phyloP scores from a whole-genome alignment of 2,329 filamentous ascomycete genomes.

The Pseudocercospora fuligena region DNA sequence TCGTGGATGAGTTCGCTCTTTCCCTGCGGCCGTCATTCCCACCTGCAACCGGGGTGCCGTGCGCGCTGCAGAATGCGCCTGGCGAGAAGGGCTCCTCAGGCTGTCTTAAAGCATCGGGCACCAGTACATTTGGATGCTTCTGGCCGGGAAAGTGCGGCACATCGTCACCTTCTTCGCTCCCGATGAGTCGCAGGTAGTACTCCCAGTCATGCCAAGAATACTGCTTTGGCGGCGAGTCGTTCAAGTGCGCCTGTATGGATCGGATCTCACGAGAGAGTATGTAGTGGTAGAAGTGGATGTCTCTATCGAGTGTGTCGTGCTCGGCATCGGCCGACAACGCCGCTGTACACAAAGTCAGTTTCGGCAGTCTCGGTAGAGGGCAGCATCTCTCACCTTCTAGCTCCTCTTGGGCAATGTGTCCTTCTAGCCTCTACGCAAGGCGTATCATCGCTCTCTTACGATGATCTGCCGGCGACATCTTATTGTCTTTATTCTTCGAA shows the following conservation, averaged over 20 bases:
- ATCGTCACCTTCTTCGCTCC: conserved; percentile 48
- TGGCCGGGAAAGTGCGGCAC: conserved; percentile 32
- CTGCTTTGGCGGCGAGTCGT: conserved; percentile 42
- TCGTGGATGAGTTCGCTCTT: background rate
- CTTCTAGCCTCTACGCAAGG: conserved; percentile 33
- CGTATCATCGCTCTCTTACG: conserved; percentile 27
- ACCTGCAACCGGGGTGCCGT: background rate
- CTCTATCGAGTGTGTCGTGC: conserved; percentile 41
- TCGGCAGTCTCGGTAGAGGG: background rate
- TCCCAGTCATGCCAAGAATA: conserved; percentile 51
- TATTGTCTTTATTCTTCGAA: conserved; percentile 20
- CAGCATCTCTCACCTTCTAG: conserved; percentile 36
- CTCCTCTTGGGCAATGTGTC: conserved; percentile 47
- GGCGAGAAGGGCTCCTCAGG: conserved; percentile 3
- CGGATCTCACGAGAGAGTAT: conserved; percentile 52
- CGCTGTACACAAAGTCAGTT: background rate
- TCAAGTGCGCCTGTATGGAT: conserved; percentile 49
- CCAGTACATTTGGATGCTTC: conserved; percentile 8
- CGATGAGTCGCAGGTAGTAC: conserved; percentile 55
- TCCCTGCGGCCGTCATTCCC: background rate
- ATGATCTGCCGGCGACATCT: conserved; percentile 28
- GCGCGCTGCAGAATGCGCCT: conserved; percentile 3
- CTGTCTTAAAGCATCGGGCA: background rate
- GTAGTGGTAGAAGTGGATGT: conserved; percentile 58
- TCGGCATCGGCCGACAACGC: background rate